Base-by-base conservation (phyloP, 805 yeast genomes). In the Barnettozyma vustinii region DNA sequence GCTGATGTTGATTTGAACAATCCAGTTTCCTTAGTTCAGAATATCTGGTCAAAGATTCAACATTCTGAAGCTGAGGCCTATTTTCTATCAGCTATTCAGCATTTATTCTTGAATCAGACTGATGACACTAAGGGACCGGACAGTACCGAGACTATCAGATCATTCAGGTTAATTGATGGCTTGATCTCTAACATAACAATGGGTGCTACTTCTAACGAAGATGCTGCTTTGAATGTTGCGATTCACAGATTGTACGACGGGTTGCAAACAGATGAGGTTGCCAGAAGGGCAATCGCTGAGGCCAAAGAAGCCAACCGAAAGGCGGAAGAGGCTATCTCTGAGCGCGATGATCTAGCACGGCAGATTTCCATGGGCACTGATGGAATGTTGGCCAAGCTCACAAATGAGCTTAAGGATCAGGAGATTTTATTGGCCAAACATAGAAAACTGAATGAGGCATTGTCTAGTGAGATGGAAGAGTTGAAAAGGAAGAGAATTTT, bases 241-340 rank as follows among this genome's bases (percentile, higher is more conserved):
- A 81, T 91, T 33, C 89, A 87, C 58, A 73, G 81, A 48, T 70
- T 92, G 42, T 73, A 80, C 50, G 82, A 88, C 40, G 76, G 86
- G 25, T 73, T 91, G 60, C 82, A 83, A 56, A 87, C 96, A 0
- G 97, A 92, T 63, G 96, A 88, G 47, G 83, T 84, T 67, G 96
- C 96, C 12, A 73, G 81, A 46, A 75, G 85, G 51, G 95, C 96
- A 52, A 75, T 71, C 47, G 62, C 60, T 47, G 89, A 78, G 47
- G 73, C 82, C 35, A 74, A 75, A 57, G 78, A 73, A 41, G 74
- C 82, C 37, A 70, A 74, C 5, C 71, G 71, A 49, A 71, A 69
- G 37, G 77, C 83, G 2, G 84, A 80, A 51, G 75, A 74, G 51
- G 81, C 82, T 15, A 65, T 68, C 18, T 79, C 80, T 2, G 89